Base-by-base conservation (phyloP, 805 yeast genomes). In the Torulaspora franciscae region DNA sequence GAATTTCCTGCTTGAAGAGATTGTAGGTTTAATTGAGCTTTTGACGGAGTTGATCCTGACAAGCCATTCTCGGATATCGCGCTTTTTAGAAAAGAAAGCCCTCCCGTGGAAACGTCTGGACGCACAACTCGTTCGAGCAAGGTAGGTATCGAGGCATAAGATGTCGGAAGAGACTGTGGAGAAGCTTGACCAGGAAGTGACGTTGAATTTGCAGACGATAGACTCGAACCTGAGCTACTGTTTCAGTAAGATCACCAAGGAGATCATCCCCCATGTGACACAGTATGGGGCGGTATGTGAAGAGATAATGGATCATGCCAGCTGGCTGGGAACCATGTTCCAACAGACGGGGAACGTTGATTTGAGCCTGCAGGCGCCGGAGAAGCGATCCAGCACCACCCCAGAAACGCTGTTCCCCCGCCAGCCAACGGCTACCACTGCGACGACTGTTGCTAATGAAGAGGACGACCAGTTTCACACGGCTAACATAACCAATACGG, bases 301-400 rank as follows among this genome's bases (percentile, higher is more conserved):
- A 33, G 70, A 75, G 26, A 78, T 85, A 3, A 80, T 88, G 83
- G 66, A 72, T 25, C 81, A 81, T 44, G 80, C 79, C 6, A 75
- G 76, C 45, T 85, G 86, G 64, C 81, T 95, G 83, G 85, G 85
- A 58, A 75, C 75, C 26, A 83, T 88, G 64, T 77, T 87, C 55
- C 95, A 88, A 58, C 76, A 80, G 37, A 76, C 86, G 24, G 89
- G 88, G 1, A 76, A 79, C 56, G 84, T 83, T 19, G 77, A 80
- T 49, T 63, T 83, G 43, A 29, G 35, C 26, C 13, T 40, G 22
- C 32, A 32, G 13, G 29, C 19, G 19, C 11, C 29, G 14, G 19
- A 17, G 9, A 17, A 24, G 8, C 24, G 42, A 22, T 10, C 11
- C 25, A 27, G 26, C 14, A 32, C 15, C 26, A 25, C 40, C n/a